Evolutionary conservation across 345 rosid species (phyloP), one percentile per base, ranked within the genome.

Genomic region (Rhodamnia rubescens): DNA sequence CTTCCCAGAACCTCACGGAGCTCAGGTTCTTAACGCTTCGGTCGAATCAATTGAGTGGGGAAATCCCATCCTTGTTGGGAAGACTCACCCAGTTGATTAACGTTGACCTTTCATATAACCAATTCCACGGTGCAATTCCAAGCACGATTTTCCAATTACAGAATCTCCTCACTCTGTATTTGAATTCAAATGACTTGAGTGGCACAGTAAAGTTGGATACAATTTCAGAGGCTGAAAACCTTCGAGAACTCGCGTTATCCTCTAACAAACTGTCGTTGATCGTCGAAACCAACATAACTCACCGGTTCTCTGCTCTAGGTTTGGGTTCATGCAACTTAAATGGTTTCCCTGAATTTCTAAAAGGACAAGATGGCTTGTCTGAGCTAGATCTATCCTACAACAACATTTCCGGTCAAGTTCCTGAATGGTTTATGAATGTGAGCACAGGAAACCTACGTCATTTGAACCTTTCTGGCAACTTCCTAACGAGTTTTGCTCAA

Each of bases 301-400:
- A 0, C 59, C 82, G 59, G 21, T 54, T 83, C 22, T 2, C 0
- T 4, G 0, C 0, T 18, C 11, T 88, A 8, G 85, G 84, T 32
- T 21, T 88, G 85, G 80, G 59, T 81, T 64, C 80, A 10, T 90
- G 90, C 87, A 90, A 86, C 56, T 40, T 88, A 36, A 18, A 2
- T 4, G 86, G 64, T 54, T 64, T 88, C 26, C 87, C 89, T 3
- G 4, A 29, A 40, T 87, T 89, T 75, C 84, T 89, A 53, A 50
- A 8, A 20, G 7, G 11, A 15, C 89, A 87, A 58, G 9, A 84
- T 64, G 44, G 75, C 21, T 56, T 86, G 74, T 2, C 0, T 2
- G 21, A 9, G 32, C 21, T 89, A 0, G 83, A 52, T 21, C 86
- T 89, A 16, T 82, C 86, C 32, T 6, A 80, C 26, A 89, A 89